Evolutionary conservation across 1,284 basidiomycete species (phyloP), one percentile per base, ranked within the genome.

Genomic region (Rhodofomes roseus): DNA sequence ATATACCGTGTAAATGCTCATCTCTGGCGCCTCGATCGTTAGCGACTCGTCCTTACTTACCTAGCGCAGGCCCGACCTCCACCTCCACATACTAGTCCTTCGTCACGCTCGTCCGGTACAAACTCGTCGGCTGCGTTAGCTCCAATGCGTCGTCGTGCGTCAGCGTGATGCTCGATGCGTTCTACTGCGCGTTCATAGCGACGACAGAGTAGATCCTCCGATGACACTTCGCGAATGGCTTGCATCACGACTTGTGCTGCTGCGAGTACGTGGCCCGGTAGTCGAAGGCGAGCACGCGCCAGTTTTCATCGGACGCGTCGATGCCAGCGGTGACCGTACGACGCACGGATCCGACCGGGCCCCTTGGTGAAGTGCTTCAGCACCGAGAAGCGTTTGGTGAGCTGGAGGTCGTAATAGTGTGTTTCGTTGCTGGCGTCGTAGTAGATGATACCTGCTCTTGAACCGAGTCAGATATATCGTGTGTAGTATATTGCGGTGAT

Each of bases 301-400:
- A 51, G 18, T 36, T 51, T 4, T 14, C 37, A 4, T 54, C 53
- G 20, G 53, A 39, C 23, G 39, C 11, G 37, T 54, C 36, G 2
- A 25, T 40, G 53, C 31, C 27, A 9, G 54, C 37, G 4, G 22
- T 41, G 39, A 36, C 34, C 25, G 50, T 23, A 16, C 50, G 50
- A 29, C 29, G 29, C 4, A 51, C 20, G 7, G 50, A 34, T 16
- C 29, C 50, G n/a, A 51, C 50, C 7, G 50, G 29, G 11, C 8
- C 14, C 50, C 50, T 51, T 51, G 18, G 50, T 51, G 50, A 51
- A 51, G 50, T 51, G 50, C 50, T 51, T 51, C 18, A 51, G 27
- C 27, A 51, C 50, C 6, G 50, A 51, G 34, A 34, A 51, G 27
- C 50, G 50, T 29, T 51, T 51, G 18, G 50, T 51, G 29, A 51